Conservation (phyloP, 78 protist genomes). For the Anaeramoeba flamelloides region DNA sequence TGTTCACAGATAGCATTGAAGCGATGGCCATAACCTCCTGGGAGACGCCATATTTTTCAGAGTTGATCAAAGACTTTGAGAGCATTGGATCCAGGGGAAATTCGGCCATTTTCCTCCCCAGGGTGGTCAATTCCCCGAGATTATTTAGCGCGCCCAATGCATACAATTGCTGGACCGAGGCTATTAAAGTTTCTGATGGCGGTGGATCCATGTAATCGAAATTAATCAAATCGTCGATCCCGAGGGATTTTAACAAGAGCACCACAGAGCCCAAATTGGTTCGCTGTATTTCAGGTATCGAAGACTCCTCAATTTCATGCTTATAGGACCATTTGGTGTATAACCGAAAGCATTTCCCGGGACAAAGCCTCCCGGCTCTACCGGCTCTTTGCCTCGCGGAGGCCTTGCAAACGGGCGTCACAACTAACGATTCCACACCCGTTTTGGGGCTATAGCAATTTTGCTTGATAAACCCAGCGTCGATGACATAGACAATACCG, state of each 20-base stretch:
- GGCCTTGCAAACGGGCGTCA: conserved; percentile 73
- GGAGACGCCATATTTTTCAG: conserved; percentile 38
- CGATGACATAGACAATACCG: conserved; percentile 6
- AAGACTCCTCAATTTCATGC: conserved; percentile 55
- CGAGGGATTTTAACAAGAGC: conserved; percentile 65
- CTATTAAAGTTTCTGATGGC: conserved; percentile 86
- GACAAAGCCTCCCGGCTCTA: conserved; percentile 85
- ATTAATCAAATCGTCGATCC: conserved; percentile 81
- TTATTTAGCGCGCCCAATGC: conserved; percentile 78
- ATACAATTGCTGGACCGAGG: conserved; percentile 73
- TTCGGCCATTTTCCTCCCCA: conserved; percentile 88
- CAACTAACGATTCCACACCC: conserved; percentile 90
- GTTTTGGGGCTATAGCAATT: conserved; percentile 71
- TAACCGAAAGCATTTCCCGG: conserved; percentile 88
- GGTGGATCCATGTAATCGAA: conserved; percentile 97
- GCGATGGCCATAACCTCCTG: conserved; percentile 45
- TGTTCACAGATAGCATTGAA: conserved; percentile 74
- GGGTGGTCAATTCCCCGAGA: conserved; percentile 80
- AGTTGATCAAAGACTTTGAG: conserved; percentile 51
- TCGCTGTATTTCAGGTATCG: conserved; percentile 94
- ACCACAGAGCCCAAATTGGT: conserved; percentile 87
- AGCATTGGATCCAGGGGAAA: conserved; percentile 90
- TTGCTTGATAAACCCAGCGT: conserved; percentile 70
- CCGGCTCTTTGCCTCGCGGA: conserved; percentile 84
- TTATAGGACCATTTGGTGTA: conserved; percentile 81